Percentiles rank a stretch among this genome's conserved stretches.
Conservation (phyloP, 2,329 filamentous ascomycete species). For the Tolypocladium pustulatum region DNA sequence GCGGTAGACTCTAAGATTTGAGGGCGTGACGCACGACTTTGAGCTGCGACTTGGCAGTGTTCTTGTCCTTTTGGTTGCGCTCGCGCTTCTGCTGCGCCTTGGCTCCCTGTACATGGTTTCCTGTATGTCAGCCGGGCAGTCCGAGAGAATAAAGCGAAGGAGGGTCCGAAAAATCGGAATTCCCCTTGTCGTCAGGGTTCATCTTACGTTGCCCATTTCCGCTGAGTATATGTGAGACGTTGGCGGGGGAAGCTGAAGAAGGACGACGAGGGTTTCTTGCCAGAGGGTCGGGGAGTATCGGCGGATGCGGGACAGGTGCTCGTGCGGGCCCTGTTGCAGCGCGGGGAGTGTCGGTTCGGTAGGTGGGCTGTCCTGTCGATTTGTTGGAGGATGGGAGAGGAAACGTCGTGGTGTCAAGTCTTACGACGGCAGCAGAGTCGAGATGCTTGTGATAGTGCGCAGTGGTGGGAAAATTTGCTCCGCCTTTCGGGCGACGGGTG, state of each 20-base stretch:
- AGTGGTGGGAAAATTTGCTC: conserved; percentile 7
- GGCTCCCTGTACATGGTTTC: conserved; percentile 36
- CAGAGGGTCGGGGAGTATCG: background rate
- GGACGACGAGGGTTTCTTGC: background rate
- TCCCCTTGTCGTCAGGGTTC: background rate
- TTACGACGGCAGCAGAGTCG: background rate
- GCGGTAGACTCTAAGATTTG: background rate
- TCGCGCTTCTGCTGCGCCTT: conserved; percentile 64
- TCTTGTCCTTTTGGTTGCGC: conserved; percentile 53
- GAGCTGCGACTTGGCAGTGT: conserved; percentile 54
- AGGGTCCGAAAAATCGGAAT: background rate
- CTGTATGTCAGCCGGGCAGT: conserved; percentile 9
- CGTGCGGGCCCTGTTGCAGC: too few relatives aligned
- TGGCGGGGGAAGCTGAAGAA: background rate
- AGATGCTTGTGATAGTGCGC: background rate
- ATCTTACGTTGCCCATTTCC: conserved; percentile 25
- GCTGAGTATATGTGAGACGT: background rate
- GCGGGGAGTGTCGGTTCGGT: background rate
- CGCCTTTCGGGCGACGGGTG: conserved; percentile 1
- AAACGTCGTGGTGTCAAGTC: background rate
- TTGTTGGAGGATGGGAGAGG: background rate
- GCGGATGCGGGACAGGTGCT: background rate
- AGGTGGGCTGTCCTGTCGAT: background rate
- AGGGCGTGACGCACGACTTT: conserved; percentile 45
- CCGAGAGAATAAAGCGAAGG: background rate